Base-by-base conservation (phyloP, 495 filamentous ascomycete genomes). In the Viridothelium virens region DNA sequence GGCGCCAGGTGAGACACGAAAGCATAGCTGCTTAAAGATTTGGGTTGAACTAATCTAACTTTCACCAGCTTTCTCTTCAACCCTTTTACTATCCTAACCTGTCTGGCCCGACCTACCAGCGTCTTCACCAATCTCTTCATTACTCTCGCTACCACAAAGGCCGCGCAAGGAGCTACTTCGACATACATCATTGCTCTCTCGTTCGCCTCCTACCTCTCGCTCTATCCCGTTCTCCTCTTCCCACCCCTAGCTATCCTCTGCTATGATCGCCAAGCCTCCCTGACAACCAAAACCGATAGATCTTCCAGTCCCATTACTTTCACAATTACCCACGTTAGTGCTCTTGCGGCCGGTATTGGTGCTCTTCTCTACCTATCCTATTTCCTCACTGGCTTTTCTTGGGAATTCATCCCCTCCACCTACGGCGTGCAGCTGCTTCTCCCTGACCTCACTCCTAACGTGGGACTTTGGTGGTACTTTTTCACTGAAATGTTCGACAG, bases 401-500 rank as follows among this genome's bases (percentile, higher is more conserved):
- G 88, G 84, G 86, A 92, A 63, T 97, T 97, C 73, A 77, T 97
- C 5, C 78, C 83, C 2, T 90, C 91, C 11, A 96, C 93, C 1
- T 98, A 98, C 73, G 91, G 92, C 65, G 89, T 96, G 36, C 91
- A 93, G 70, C 81, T 98, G 14, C 85, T 94, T 2, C 85, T 98
- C 3, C 92, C 92, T 1, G 95, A 97, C 77, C 80, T 98, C 53
- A 93, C 93, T 0, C 94, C 94, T 33, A 98, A 97, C 69, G 87
- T 95, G 47, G 94, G 94, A 1, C 82, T 98, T 0, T 98, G 94
- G 94, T 98, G 94, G 94, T 98, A 98, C 78, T 98, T 97, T 77
- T 97, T 98, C 78, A 95, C 93, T 70, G 94, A 98, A 78, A 98
- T 98, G 86, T 98, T 98, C 74, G 94, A 98, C 76, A 93, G 91